Conservation (phyloP, 176 grass and related monocot species). For the Aegilops speltoides region DNA sequence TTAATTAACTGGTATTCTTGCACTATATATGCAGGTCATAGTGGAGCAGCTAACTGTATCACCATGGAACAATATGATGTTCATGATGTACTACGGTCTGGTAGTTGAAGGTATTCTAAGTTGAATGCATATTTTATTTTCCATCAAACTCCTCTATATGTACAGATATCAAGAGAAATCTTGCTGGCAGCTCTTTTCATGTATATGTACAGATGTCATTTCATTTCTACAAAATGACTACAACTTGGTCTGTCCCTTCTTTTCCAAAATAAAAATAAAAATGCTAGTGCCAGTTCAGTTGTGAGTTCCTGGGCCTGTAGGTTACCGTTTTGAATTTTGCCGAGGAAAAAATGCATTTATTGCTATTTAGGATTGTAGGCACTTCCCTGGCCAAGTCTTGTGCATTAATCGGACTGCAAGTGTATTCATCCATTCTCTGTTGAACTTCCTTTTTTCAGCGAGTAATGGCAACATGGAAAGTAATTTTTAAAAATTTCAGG, state of each 20-base stretch:
- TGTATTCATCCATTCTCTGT: neutral
- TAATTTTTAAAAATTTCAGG: constrained; percentile 44
- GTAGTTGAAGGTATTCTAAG: constrained; percentile 61
- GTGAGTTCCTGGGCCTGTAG: neutral
- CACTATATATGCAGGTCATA: constrained; percentile 45
- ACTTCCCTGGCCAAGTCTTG: neutral
- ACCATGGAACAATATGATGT: constrained; percentile 82
- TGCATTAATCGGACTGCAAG: neutral
- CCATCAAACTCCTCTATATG: neutral
- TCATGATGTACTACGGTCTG: constrained; percentile 83
- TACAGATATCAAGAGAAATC: neutral
- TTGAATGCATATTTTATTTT: constrained; percentile 21
- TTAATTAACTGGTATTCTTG: neutral
- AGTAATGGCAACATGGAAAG: constrained; percentile 2
- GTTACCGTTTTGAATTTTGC: neutral
- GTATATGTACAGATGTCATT: neutral
- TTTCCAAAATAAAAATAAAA: neutral
- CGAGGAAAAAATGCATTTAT: neutral
- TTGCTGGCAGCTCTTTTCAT: neutral
- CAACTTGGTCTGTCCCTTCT: neutral
- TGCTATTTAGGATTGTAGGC: constrained; percentile 8
- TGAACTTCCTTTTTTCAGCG: neutral
- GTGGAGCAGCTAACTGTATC: constrained; percentile 72
- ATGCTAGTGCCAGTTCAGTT: neutral
- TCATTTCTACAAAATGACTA: neutral